These are phyloP conservation scores for Ceratobasidium sp. DNA, from an alignment of 1,284 basidiomycete genomes.

Conservation along the genomic window DNA sequence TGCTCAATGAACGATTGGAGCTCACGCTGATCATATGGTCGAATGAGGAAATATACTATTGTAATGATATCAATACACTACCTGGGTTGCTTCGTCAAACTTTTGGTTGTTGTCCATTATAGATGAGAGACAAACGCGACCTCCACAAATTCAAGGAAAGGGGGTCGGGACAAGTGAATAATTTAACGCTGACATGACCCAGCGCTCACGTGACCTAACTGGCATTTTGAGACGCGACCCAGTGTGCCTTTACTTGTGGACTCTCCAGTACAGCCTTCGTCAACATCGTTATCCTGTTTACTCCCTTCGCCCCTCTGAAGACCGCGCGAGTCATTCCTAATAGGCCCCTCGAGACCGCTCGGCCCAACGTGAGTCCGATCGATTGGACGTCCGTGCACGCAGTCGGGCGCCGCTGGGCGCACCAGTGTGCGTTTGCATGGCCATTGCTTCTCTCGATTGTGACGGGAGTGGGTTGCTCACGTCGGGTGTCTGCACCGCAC, in stretches of 20 bases:
- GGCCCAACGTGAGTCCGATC: background rate
- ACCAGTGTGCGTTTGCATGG: slow-evolving; percentile 9
- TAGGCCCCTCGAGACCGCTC: too few species aligned
- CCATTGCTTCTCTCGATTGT: background rate
- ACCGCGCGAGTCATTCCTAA: background rate
- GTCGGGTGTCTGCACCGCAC: background rate
- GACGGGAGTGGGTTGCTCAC: background rate
- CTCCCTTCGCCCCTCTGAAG: background rate
- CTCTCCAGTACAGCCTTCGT: slow-evolving; percentile 1
- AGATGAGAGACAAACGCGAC: background rate
- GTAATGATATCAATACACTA: slow-evolving; percentile 54
- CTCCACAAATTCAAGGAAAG: background rate
- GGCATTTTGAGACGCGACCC: too few species aligned
- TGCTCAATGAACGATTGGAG: slow-evolving; percentile 84
- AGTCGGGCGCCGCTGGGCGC: slow-evolving; percentile 10
- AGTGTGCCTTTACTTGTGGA: background rate
- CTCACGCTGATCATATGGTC: slow-evolving; percentile 72
- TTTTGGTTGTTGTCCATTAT: slow-evolving; percentile 53
- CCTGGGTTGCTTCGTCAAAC: slow-evolving; percentile 84
- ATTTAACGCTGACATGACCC: slow-evolving; percentile 4
- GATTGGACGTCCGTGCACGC: background rate
- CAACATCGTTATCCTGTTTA: slow-evolving; percentile 37
- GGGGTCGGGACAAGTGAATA: background rate
- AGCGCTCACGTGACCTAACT: slow-evolving; percentile 9
- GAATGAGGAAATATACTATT: slow-evolving; percentile 12